Evolutionary conservation across 2,329 filamentous ascomycete species (phyloP), one percentile per base, ranked within the genome.

Genomic region (Scytalidium sp.): DNA sequence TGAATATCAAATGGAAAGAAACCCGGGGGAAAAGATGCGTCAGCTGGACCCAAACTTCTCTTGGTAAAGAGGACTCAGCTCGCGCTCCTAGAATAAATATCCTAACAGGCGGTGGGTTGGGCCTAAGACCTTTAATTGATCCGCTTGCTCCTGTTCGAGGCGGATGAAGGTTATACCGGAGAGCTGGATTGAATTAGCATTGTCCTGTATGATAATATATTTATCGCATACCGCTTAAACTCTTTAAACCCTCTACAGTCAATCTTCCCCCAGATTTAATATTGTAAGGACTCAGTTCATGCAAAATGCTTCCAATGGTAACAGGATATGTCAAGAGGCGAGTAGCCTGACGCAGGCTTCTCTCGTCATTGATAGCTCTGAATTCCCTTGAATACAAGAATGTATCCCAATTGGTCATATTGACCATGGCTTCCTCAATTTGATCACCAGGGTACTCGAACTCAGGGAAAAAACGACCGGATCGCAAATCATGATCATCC

Each of bases 381-480:
- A 94, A 97, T 61, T 96, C 87, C 62, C 94, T 80, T 3, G 91
- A 95, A 67, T 96, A 99, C 64, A 99, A 75, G 60, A 95, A 90
- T 0, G 94, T 97, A 69, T 99, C 94, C 94, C 94, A 99, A 68
- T 95, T 99, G 41, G 88, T 96, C 88, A 99, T 92, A 70, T 99
- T 99, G 58, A 97, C 83, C 57, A 94, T 79, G 27, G 91, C 89
- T 67, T 97, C 93, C 57, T 97, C 92, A 67, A 97, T 84, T 72
- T 97, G 92, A 48, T 85, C 79, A 13, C 87, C 89, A 0, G 94
- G 91, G 64, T 96, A 96, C 54, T 92, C 84, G 64, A 96, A 97
- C 68, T 99, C 95, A 13, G 88, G 86, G 70, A 99, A 99, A 68
- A 90, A 87, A 22, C 94, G 82, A 3, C 94, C 94, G 17, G 90